A percentile compares a stretch with the other conserved stretches of the same genome.
These are phyloP conservation scores for Aspergillus fructus DNA, from an alignment of 2,329 filamentous ascomycete species.

Conservation along the genomic window DNA sequence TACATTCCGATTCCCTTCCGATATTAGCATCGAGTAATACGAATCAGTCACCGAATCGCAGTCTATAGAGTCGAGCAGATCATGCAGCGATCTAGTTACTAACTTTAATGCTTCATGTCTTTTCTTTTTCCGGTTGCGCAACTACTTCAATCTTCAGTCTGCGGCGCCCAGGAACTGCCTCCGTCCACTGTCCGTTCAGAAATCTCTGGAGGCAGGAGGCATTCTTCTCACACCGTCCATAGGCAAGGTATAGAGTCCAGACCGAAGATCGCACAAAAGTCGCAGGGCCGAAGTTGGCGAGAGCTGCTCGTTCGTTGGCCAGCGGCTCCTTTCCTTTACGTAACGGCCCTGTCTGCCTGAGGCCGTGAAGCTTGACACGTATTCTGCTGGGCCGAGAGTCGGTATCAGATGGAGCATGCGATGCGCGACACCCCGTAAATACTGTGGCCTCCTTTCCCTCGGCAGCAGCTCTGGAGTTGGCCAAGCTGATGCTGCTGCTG, in stretches of 20 bases:
- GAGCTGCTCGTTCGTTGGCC: not conserved
- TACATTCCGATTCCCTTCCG: not conserved
- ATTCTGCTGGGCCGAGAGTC: not conserved
- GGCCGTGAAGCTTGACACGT: slow-evolving; percentile 2
- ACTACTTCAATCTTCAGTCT: not conserved
- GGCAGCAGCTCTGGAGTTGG: too few relatives aligned
- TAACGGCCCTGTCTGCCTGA: slow-evolving; percentile 8
- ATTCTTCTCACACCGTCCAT: too few relatives aligned
- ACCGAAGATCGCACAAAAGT: slow-evolving; percentile 2
- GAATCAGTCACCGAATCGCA: not conserved
- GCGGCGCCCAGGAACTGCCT: too few relatives aligned
- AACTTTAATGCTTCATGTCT: not conserved
- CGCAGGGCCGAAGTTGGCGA: not conserved
- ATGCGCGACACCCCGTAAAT: too few relatives aligned
- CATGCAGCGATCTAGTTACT: not conserved
- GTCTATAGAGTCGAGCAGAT: not conserved
- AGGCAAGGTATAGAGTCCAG: not conserved
- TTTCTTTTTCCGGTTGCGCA: not conserved
- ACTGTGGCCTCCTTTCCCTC: too few relatives aligned
- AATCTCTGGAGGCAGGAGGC: too few relatives aligned
- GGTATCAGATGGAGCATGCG: not conserved
- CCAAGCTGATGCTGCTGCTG: not conserved
- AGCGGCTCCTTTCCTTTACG: slow-evolving; percentile 16
- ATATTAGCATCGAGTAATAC: not conserved
- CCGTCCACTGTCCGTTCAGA: too few relatives aligned